A percentile compares a stretch with the other conserved stretches of the same genome.
Conservation (phyloP, 2,329 filamentous ascomycete species). For the Ramularia endophylla region DNA sequence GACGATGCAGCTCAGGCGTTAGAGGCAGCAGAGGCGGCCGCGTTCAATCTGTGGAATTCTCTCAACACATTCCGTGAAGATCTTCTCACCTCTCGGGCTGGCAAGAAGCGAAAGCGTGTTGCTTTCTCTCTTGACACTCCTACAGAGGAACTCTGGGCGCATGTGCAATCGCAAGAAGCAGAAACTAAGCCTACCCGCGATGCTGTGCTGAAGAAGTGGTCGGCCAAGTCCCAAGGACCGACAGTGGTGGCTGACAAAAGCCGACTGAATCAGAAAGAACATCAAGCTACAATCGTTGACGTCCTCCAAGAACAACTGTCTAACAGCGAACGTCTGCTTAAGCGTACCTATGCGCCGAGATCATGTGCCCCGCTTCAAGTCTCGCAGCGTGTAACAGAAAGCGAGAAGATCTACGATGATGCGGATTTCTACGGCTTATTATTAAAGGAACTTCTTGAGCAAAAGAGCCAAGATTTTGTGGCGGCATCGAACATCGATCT, state of each 20-base stretch:
- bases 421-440: conserved; percentile 91
- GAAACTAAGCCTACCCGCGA: conserved; percentile 57
- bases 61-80: conserved; percentile 64
- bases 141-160: conserved; percentile 64
- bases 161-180: conserved; percentile 61
- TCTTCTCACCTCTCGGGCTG: conserved; percentile 48
- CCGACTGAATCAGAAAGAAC: conserved; percentile 53
- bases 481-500: conserved; percentile 35
- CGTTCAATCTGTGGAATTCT: conserved; percentile 76
- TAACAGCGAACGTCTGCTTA: conserved; percentile 60
- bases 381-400: conserved; percentile 44
- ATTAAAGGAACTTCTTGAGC: conserved; percentile 87
- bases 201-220: conserved; percentile 83
- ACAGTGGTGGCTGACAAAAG: conserved; percentile 51
- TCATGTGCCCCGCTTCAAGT: conserved; percentile 68
- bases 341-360: conserved; percentile 63
- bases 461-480: conserved; percentile 58
- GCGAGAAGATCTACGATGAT: conserved; percentile 75
- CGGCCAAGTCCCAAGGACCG: conserved; percentile 64
- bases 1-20: conserved; percentile 42
- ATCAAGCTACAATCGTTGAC: conserved; percentile 61
- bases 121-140: conserved; percentile 51
- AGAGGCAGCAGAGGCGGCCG: conserved; percentile 77
- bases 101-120: conserved; percentile 55
- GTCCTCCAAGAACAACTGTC: conserved; percentile 63